Evolutionary conservation across 2,329 filamentous ascomycete species (phyloP).

Genomic region (Tricladium varicosporioides): DNA sequence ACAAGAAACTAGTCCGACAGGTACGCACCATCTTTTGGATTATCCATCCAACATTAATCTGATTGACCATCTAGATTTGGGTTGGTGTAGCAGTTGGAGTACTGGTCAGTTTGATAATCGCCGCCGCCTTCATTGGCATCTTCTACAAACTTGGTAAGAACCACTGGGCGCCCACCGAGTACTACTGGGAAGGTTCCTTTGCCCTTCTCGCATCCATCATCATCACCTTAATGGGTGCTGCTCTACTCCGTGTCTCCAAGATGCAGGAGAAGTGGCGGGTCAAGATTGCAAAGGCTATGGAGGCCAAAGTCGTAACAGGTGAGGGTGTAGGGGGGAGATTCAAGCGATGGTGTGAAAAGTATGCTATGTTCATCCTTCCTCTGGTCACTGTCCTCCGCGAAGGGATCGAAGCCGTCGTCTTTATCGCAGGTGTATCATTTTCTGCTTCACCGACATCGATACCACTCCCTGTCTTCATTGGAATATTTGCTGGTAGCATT

Average conservation of each 20-base stretch:
- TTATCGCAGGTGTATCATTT: conserved; percentile 81
- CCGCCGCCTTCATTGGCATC: conserved; percentile 58
- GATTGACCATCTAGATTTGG: conserved; percentile 51
- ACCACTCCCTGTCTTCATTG: conserved; percentile 72
- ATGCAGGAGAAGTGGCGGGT: conserved; percentile 82
- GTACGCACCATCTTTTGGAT: conserved; percentile 34
- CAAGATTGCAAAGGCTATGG: conserved; percentile 72
- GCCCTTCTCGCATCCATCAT: conserved; percentile 72
- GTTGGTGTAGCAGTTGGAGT: conserved; percentile 52
- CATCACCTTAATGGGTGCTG: conserved; percentile 78
- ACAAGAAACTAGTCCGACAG: conserved; percentile 65
- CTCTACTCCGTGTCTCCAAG: conserved; percentile 77
- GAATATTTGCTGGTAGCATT: conserved; percentile 62
- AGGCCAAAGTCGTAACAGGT: no score
- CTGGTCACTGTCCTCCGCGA: conserved; percentile 87
- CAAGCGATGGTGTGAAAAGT: conserved; percentile 69
- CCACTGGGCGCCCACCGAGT: conserved; percentile 65
- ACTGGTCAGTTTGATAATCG: conserved; percentile 56
- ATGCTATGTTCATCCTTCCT: conserved; percentile 81
- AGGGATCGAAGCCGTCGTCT: conserved; percentile 82
- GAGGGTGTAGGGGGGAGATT: no score
- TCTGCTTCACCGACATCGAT: conserved; percentile 72
- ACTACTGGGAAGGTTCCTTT: conserved; percentile 81
- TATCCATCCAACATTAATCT: background rate
- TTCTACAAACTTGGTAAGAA: conserved; percentile 66